Percentiles rank a stretch among this genome's conserved stretches.
Evolutionary conservation across 2,329 filamentous ascomycete species (phyloP).

Genomic region (Neophaeococcomyces mojaviensis): DNA sequence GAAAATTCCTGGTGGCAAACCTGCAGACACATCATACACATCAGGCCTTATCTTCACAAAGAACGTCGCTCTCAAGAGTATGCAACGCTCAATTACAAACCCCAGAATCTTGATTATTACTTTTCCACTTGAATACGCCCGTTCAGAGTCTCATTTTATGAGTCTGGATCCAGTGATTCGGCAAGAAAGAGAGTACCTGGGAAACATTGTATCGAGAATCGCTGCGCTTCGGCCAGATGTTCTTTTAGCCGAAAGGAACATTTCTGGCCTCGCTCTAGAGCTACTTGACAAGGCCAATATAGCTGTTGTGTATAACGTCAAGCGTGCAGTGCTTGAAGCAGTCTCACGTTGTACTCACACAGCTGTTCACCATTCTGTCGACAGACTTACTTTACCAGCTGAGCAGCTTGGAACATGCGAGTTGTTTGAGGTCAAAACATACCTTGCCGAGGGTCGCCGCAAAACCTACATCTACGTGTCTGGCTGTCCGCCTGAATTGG

Average conservation of each 20-base stretch:
- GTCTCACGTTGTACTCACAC: conserved; percentile 89
- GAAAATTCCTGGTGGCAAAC: conserved; percentile 83
- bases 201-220: conserved; percentile 86
- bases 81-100: conserved; percentile 76
- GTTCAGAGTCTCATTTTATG: conserved; percentile 93
- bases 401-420: conserved; percentile 72
- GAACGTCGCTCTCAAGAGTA: conserved; percentile 91
- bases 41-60: conserved; percentile 97
- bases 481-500: conserved; percentile 79
- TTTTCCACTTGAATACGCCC: conserved; percentile 91
- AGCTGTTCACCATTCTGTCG: conserved; percentile 85
- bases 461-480: conserved; percentile 96
- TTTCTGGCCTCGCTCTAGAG: conserved; percentile 83
- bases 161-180: conserved; percentile 93
- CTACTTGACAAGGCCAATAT: conserved; percentile 83
- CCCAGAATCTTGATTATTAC: conserved; percentile 88
- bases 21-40: conserved; percentile 89
- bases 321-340: conserved; percentile 88
- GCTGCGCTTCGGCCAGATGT: conserved; percentile 76
- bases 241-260: conserved; percentile 83
- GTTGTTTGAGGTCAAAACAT: conserved; percentile 93
- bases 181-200: conserved; percentile 88
- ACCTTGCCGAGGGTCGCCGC: conserved; percentile 72
- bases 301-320: conserved; percentile 92
- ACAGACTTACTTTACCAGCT: conserved; percentile 73